These are phyloP conservation scores for Hyphopichia pseudoburtonii DNA, from an alignment of 1,139 yeast species.

Conservation along the genomic window DNA sequence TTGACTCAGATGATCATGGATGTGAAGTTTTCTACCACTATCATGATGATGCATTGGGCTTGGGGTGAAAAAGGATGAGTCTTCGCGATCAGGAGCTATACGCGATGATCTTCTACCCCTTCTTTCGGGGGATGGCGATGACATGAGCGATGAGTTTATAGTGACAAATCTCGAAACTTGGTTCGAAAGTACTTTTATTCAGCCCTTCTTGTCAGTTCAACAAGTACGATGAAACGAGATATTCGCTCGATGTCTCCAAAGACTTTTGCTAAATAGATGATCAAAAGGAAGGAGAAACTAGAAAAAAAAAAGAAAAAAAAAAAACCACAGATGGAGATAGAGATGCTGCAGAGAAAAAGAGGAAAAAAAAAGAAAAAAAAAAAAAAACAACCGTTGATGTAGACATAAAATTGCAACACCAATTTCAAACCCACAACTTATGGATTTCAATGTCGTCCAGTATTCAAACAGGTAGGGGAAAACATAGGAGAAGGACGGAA, in stretches of 20 bases:
- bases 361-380: too few relatives aligned
- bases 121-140: neutral
- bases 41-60: constrained; percentile 4
- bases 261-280: too few relatives aligned
- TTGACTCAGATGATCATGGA: neutral
- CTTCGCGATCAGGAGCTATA: constrained; percentile 23
- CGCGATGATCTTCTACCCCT: constrained; percentile 15
- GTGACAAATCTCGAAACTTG: too few relatives aligned
- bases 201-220: too few relatives aligned
- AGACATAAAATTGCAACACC: too few relatives aligned
- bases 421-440: too few relatives aligned
- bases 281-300: too few relatives aligned
- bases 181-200: too few relatives aligned
- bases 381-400: neutral
- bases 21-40: neutral
- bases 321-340: neutral
- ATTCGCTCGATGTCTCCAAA: too few relatives aligned
- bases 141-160: neutral
- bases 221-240: too few relatives aligned
- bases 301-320: neutral
- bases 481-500: constrained; percentile 14
- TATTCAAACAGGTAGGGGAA: constrained; percentile 19
- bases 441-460: constrained; percentile 5
- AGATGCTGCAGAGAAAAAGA: neutral
- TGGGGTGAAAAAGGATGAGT: constrained; percentile 17